Evolutionary conservation across 345 rosid genomes (phyloP), one percentile per base, ranked within the genome.

Genomic region (Hevea brasiliensis): DNA sequence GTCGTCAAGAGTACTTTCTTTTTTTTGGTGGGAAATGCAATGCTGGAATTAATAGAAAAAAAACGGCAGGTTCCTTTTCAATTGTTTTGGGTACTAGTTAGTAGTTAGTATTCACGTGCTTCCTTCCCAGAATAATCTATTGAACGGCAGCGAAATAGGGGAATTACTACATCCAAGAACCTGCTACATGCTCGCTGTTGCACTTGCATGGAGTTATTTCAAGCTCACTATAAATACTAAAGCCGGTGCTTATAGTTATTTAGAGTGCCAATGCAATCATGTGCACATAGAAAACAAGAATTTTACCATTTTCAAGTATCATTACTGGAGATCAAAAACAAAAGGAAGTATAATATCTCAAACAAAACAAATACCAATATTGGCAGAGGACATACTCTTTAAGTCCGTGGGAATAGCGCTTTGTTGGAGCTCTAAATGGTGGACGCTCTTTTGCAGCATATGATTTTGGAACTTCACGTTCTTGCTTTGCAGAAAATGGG

Each of bases 401-500:
- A 65, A 95, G 92, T 58, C 97, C 97, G 81, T 89, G 94, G 13
- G 93, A 85, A 74, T 92, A 91, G 64, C 51, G 77, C 83, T 89
- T 95, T 54, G 87, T 5, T 62, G 98, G 89, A 81, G 97, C 96
- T 79, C 61, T 86, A 71, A 92, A 95, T 44, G 81, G 82, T 6
- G 98, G 97, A 40, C 94, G 88, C 55, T 65, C 74, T 76, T 70
- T 81, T 37, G 75, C 60, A 58, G 83, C 82, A 80, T 92, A 92
- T 23, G 84, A 84, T 48, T 79, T 74, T 15, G 85, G 82, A 70
- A 86, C 98, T 79, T 92, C 96, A 40, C 50, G 81, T 13, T 86
- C 97, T 71, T 85, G 81, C 85, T 86, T 89, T 32, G 86, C 79
- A 72, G 77, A 75, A 86, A 95, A 89, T 0, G 99, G 99, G 23